Conservation (phyloP, 2,329 filamentous ascomycete species). For the Paecilomyces fulvus region DNA sequence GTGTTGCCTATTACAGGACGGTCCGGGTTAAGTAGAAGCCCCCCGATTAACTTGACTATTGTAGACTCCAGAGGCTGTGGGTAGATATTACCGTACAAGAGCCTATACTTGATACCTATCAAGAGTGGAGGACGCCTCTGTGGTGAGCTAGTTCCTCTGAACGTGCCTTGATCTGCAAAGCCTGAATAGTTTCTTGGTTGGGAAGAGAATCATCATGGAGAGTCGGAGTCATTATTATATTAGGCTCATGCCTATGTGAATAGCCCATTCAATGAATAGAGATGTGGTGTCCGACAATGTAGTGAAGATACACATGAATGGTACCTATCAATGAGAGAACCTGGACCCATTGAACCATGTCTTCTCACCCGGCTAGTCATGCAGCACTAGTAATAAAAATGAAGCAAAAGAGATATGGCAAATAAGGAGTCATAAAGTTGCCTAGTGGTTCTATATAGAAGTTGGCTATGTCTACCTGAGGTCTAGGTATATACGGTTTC, state of each 20-base stretch:
- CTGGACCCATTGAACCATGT: background rate
- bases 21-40: background rate
- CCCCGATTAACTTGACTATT: background rate
- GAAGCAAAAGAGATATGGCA: background rate
- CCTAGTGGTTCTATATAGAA: background rate
- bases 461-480: background rate
- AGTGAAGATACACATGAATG: background rate
- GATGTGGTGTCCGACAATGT: background rate
- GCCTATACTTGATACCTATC: background rate
- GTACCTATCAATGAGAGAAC: background rate
- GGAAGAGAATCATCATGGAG: background rate
- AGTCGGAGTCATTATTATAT: background rate
- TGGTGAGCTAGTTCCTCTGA: background rate
- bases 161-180: background rate
- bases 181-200: background rate
- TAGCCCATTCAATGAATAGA: background rate
- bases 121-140: background rate
- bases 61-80: background rate
- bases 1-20: background rate
- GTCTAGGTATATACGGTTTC: background rate
- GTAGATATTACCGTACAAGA: background rate
- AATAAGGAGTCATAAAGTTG: background rate
- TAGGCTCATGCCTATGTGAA: background rate
- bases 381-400: background rate
- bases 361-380: background rate